Percentiles rank a stretch among this genome's conserved stretches.
Evolutionary conservation across 805 yeast species (phyloP).

Genomic region (Pichia scutulata): DNA sequence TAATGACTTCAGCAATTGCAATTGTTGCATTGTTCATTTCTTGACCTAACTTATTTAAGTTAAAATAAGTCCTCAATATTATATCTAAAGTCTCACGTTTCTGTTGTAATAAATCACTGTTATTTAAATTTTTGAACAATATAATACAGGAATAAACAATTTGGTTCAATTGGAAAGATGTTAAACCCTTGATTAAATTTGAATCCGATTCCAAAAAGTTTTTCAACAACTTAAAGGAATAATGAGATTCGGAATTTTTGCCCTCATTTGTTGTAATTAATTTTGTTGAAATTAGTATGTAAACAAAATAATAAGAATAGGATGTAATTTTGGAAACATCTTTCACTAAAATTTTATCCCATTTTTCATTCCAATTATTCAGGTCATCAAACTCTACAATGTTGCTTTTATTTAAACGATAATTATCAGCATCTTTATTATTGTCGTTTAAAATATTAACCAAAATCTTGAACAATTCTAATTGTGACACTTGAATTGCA

Average conservation of each 20-base stretch:
- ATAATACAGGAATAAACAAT: constrained; percentile 49
- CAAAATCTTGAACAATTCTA: constrained; percentile 32
- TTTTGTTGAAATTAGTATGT: constrained; percentile 34
- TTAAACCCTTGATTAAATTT: constrained; percentile 46
- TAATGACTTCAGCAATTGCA: constrained; percentile 49
- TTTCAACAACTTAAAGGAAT: constrained; percentile 38
- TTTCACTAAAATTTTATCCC: constrained; percentile 37
- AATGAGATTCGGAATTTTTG: constrained; percentile 31
- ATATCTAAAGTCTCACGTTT: constrained; percentile 36
- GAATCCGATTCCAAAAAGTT: constrained; percentile 39
- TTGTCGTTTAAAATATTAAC: constrained; percentile 12
- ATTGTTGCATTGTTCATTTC: constrained; percentile 52
- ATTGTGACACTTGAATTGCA: constrained; percentile 44
- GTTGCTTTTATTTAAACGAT: constrained; percentile 8
- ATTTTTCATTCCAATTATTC: constrained; percentile 38
- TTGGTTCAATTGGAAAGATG: constrained; percentile 43
- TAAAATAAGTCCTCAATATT: constrained; percentile 51
- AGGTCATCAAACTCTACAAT: constrained; percentile 29
- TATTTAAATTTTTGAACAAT: constrained; percentile 36
- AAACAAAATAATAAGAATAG: constrained; percentile 42
- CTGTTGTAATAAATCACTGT: constrained; percentile 32
- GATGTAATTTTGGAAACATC: constrained; percentile 43
- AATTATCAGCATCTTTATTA: constrained; percentile 1
- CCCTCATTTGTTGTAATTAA: constrained; percentile 17
- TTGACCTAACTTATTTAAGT: constrained; percentile 48